These are phyloP conservation scores for Candida rishiriensis DNA, from an alignment of 805 yeast genomes.

Conservation along the genomic window DNA sequence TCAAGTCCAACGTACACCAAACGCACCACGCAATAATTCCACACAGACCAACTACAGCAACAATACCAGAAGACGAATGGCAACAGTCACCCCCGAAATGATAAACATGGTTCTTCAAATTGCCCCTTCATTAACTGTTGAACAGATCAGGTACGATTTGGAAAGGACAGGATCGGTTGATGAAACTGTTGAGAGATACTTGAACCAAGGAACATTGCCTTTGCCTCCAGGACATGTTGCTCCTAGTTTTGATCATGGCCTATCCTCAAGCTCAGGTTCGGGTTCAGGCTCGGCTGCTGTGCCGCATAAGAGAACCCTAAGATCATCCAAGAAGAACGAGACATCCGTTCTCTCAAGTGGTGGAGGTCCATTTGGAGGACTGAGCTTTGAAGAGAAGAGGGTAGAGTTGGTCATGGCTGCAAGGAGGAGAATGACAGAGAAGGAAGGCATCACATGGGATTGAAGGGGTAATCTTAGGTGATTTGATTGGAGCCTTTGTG, in stretches of 20 bases:
- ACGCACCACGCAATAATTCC: too few species aligned
- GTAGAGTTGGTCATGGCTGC: conserved; percentile 59
- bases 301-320: background rate
- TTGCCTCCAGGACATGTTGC: conserved; percentile 10
- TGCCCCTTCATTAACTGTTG: conserved; percentile 67
- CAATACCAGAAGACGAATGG: conserved; percentile 6
- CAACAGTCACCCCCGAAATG: conserved; percentile 61
- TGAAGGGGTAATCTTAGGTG: background rate
- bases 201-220: conserved; percentile 59
- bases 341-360: background rate
- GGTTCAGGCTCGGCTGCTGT: conserved; percentile 1
- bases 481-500: background rate
- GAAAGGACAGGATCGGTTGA: conserved; percentile 78
- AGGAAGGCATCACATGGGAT: conserved; percentile 14
- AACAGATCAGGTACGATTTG: conserved; percentile 70
- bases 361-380: conserved; percentile 36
- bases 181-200: conserved; percentile 66
- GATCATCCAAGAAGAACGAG: background rate
- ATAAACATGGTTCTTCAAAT: conserved; percentile 78
- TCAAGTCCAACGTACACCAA: too few species aligned
- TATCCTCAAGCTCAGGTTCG: background rate
- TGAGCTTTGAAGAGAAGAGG: conserved; percentile 41
- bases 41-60: background rate
- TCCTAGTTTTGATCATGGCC: background rate
- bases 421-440: conserved; percentile 44